Conservation (phyloP, 1,284 basidiomycete genomes). For the Melampsora larici-populina region DNA sequence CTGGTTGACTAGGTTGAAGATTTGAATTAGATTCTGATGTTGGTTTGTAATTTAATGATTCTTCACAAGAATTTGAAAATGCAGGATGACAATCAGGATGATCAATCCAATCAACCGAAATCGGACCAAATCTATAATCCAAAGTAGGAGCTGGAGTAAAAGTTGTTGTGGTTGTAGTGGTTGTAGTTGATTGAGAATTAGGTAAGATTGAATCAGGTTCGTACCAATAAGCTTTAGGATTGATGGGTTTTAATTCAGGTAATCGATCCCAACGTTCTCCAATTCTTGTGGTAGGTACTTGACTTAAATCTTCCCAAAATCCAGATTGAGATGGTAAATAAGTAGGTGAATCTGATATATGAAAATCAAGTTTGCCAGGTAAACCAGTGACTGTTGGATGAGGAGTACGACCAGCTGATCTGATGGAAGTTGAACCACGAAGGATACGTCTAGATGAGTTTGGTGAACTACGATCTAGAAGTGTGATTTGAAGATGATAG, state of each 20-base stretch:
- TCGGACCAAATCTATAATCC: slow-evolving; percentile 42
- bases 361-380: slow-evolving; percentile 37
- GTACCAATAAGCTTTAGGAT: slow-evolving; percentile 36
- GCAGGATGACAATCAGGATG: slow-evolving; percentile 36
- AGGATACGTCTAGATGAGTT: slow-evolving; percentile 35
- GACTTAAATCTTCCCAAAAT: slow-evolving; percentile 38
- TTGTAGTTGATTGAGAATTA: neutral
- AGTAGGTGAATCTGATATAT: slow-evolving; percentile 26
- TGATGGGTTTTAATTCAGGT: slow-evolving; percentile 12
- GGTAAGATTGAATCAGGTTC: slow-evolving; percentile 35
- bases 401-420: slow-evolving; percentile 38
- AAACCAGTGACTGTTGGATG: slow-evolving; percentile 36
- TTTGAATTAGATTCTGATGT: neutral
- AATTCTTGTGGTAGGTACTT: slow-evolving; percentile 28
- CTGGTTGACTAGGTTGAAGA: neutral
- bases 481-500: slow-evolving; percentile 38
- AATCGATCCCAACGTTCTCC: slow-evolving; percentile 41
- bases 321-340: slow-evolving; percentile 24
- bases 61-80: neutral
- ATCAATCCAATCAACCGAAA: slow-evolving; percentile 37
- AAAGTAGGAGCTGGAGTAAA: slow-evolving; percentile 40
- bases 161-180: neutral
- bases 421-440: slow-evolving; percentile 24
- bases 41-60: neutral
- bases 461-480: slow-evolving; percentile 27